Percentiles rank a stretch among this genome's conserved stretches.
phyloP scores from a whole-genome alignment of 2,329 filamentous ascomycete species.

The Juglanconis oblonga region DNA sequence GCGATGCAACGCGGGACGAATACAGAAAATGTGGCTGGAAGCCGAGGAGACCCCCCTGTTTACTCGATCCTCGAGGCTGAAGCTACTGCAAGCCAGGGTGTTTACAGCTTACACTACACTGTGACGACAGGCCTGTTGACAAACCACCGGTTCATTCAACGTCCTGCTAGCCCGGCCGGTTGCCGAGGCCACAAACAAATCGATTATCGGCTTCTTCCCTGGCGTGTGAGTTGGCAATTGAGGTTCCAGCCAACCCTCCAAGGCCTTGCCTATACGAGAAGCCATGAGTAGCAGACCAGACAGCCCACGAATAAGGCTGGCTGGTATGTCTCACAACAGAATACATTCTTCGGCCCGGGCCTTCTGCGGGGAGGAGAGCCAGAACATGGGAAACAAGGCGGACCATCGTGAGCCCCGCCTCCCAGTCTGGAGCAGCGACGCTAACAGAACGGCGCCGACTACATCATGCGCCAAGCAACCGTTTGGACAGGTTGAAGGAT shows the following conservation, averaged over 20 bases:
- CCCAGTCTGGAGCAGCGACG: not conserved
- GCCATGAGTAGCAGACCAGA: not conserved
- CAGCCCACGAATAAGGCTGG: not conserved
- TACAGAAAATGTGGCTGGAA: not conserved
- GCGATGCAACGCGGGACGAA: constrained; percentile 9
- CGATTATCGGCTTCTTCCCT: not conserved
- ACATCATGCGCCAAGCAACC: constrained; percentile 2
- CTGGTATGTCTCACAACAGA: not conserved
- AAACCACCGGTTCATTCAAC: not conserved
- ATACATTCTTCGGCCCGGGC: not conserved
- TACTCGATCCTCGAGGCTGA: constrained; percentile 12
- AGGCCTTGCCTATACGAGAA: constrained; percentile 7
- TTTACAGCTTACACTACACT: not conserved
- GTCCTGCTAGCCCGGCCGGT: not conserved
- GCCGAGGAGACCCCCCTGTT: constrained; percentile 9
- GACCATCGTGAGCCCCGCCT: not conserved
- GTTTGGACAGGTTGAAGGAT: not conserved
- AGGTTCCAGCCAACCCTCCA: not conserved
- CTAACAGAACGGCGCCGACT: constrained; percentile 1
- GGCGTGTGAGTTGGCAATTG: not conserved
- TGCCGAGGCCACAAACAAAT: not conserved
- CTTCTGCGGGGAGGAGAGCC: not conserved
- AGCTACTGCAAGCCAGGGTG: constrained; percentile 4
- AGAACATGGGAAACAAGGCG: not conserved
- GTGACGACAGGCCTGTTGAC: constrained; percentile 7